Evolutionary conservation across 768 basidiomycete species (phyloP).

Genomic region (Leucocoprinus sp.): DNA sequence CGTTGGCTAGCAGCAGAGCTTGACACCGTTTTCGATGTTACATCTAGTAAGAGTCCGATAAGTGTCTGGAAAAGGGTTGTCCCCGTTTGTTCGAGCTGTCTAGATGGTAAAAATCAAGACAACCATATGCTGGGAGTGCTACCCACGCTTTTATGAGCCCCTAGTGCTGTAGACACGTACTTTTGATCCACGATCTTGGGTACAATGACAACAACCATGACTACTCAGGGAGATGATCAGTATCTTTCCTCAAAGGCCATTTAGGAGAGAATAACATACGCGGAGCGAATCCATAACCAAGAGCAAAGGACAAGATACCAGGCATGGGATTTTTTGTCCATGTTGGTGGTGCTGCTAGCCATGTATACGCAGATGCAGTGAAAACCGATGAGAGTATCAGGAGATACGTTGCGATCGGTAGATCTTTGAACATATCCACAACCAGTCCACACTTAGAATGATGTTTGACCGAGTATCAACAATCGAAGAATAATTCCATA

Average conservation of each 20-base stretch:
- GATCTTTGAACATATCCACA: constrained; percentile 50
- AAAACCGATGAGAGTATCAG: constrained; percentile 49
- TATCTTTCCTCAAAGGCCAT: neutral
- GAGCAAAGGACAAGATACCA: constrained; percentile 51
- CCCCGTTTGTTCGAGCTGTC: constrained; percentile 67
- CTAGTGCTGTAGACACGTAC: constrained; percentile 72
- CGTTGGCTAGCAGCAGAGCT: constrained; percentile 35
- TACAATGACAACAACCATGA: constrained; percentile 60
- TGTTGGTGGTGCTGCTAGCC: constrained; percentile 55
- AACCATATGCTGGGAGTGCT: neutral
- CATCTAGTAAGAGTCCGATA: constrained; percentile 62
- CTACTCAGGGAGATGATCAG: constrained; percentile 33
- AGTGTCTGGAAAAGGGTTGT: constrained; percentile 66
- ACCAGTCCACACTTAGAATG: constrained; percentile 49
- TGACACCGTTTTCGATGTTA: constrained; percentile 21
- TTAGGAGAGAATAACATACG: constrained; percentile 34
- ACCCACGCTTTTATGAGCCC: constrained; percentile 71
- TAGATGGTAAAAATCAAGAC: neutral
- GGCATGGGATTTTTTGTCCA: constrained; percentile 54
- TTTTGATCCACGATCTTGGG: constrained; percentile 62
- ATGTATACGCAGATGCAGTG: constrained; percentile 54
- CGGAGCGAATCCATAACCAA: constrained; percentile 70
- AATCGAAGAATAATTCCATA: constrained; percentile 22
- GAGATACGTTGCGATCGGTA: constrained; percentile 50
- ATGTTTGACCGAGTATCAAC: neutral